Evolutionary conservation across 352 stramenopile genomes (phyloP).

Genomic region (Globisporangium paroecandrum): DNA sequence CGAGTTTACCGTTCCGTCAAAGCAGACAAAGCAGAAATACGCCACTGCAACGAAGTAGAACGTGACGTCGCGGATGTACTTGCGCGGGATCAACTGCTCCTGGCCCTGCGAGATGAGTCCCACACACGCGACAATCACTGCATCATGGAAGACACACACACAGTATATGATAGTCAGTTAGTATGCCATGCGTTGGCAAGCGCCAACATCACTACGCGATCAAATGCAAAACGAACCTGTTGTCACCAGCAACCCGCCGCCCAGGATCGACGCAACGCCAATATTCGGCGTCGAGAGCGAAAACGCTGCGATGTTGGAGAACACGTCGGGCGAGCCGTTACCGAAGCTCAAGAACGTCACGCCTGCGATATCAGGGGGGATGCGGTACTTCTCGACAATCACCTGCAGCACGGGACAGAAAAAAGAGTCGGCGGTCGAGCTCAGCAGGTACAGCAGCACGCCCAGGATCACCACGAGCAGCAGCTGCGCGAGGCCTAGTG

Average conservation of each 20-base stretch:
- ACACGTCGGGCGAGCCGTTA: constrained; percentile 76
- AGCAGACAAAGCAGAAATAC: constrained; percentile 75
- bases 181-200: not conserved
- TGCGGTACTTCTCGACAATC: constrained; percentile 72
- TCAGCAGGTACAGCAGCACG: constrained; percentile 71
- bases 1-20: constrained; percentile 39
- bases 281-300: constrained; percentile 60
- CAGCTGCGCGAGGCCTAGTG: constrained; percentile 31
- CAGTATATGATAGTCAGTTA: not conserved
- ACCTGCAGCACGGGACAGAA: constrained; percentile 76
- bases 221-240: constrained; percentile 32
- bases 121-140: constrained; percentile 69
- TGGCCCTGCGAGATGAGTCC: constrained; percentile 63
- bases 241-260: constrained; percentile 65
- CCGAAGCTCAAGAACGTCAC: constrained; percentile 83
- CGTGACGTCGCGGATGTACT: constrained; percentile 65
- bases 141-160: not conserved
- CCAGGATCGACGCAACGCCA: constrained; percentile 64
- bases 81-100: constrained; percentile 73
- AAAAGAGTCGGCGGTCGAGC: constrained; percentile 79
- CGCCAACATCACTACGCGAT: not conserved
- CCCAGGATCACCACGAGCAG: constrained; percentile 48
- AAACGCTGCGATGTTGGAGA: constrained; percentile 79
- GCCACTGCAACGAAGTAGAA: constrained; percentile 70
- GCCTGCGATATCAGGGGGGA: constrained; percentile 66